These are phyloP conservation scores for Zopfochytrium polystomum DNA, from an alignment of 371 early-diverging fungal genomes.

Conservation along the genomic window DNA sequence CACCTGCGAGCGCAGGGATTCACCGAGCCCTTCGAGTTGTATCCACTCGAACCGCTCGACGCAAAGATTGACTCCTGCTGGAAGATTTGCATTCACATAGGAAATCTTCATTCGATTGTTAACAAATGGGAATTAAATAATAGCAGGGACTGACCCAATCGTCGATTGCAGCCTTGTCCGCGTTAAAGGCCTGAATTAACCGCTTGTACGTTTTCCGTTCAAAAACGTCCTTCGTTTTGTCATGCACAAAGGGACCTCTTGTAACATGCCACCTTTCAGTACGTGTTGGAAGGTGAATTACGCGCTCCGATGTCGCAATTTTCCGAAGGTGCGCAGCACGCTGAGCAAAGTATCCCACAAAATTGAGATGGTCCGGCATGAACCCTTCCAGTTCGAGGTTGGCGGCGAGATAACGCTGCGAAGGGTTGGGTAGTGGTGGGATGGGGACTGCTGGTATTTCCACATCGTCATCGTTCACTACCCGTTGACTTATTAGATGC, in stretches of 20 bases:
- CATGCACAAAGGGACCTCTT: conserved; percentile 92
- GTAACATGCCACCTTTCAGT: conserved; percentile 85
- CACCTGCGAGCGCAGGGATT: not conserved
- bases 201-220: conserved; percentile 88
- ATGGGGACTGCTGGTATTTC: conserved; percentile 44
- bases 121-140: no score
- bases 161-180: conserved; percentile 67
- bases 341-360: conserved; percentile 79
- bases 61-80: conserved; percentile 41
- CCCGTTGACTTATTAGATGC: no score
- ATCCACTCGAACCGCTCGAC: conserved; percentile 37
- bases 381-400: conserved; percentile 71
- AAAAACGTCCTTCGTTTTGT: conserved; percentile 94
- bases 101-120: not conserved
- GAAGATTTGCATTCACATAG: conserved; percentile 37
- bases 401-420: conserved; percentile 66
- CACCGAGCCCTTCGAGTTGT: not conserved
- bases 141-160: conserved; percentile 51
- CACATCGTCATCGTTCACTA: no score
- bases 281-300: conserved; percentile 73
- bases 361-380: conserved; percentile 79
- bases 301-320: conserved; percentile 72
- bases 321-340: conserved; percentile 73
- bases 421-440: conserved; percentile 44
- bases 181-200: conserved; percentile 77